Conservation (phyloP, 345 rosid genomes). For the Eucalyptus curtisii region DNA sequence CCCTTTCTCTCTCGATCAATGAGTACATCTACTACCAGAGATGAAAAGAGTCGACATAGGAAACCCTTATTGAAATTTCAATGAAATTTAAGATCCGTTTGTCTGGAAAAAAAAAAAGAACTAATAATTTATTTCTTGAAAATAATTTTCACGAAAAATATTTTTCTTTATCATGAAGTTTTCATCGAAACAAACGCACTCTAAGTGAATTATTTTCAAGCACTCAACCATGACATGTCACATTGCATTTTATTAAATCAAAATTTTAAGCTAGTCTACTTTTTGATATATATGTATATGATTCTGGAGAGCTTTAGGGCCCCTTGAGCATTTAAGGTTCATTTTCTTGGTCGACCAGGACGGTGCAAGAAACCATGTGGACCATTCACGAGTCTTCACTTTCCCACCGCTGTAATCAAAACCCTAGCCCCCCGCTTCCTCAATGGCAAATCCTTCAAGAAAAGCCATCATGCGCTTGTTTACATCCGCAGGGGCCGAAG, state of each 20-base stretch:
- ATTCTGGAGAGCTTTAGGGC: neutral
- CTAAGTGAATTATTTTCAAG: neutral
- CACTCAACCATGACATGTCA: neutral
- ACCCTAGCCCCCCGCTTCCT: neutral
- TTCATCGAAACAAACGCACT: fast-evolving
- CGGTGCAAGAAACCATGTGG: neutral
- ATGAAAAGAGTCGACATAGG: neutral
- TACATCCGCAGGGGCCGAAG: neutral
- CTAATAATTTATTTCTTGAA: neutral
- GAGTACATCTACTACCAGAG: neutral
- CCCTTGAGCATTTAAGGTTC: neutral
- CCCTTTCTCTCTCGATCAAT: neutral
- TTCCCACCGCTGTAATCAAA: neutral
- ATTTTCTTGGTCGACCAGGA: neutral
- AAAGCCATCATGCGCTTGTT: neutral
- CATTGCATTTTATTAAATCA: neutral
- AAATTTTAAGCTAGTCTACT: neutral
- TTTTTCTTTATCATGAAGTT: neutral
- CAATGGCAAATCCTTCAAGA: neutral
- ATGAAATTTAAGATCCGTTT: neutral
- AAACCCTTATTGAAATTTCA: neutral
- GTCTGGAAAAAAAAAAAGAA: neutral
- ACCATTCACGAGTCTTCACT: neutral
- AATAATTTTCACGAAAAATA: neutral
- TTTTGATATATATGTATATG: neutral